A percentile compares a stretch with the other conserved stretches of the same genome.
phyloP scores from a whole-genome alignment of 192 early-diverging fungal species.

The Tieghemiomyces parasiticus region DNA sequence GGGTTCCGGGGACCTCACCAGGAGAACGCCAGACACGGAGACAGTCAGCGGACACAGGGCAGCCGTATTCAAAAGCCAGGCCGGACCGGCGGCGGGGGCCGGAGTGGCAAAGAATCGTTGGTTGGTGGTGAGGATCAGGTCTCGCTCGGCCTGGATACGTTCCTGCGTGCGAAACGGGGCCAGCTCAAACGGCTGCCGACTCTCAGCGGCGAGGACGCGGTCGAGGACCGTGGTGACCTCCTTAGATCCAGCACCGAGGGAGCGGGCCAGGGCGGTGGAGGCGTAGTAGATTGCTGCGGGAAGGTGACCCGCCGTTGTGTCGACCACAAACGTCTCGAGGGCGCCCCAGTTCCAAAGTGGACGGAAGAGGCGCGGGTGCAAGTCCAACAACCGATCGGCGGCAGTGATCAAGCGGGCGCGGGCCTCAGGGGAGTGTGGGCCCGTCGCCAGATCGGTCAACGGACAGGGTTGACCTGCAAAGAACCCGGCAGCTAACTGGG shows the following conservation, averaged over 20 bases:
- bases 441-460: neutral
- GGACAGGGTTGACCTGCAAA: constrained; percentile 2
- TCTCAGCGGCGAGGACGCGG: neutral
- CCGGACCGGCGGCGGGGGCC: constrained; percentile 9
- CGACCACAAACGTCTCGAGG: neutral
- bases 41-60: constrained; percentile 36
- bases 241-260: neutral
- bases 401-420: neutral
- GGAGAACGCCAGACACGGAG: constrained; percentile 52
- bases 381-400: constrained; percentile 2
- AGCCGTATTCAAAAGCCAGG: too few relatives aligned
- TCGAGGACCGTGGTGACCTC: neutral
- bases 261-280: neutral
- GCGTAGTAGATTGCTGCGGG: too few relatives aligned
- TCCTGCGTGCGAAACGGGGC: constrained; percentile 32
- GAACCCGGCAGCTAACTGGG: neutral
- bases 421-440: neutral
- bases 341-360: neutral
- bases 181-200: neutral
- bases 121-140: constrained; percentile 20
- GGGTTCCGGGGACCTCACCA: constrained; percentile 22
- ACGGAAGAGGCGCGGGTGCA: neutral
- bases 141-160: constrained; percentile 22
- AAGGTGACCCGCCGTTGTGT: neutral
- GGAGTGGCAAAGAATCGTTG: constrained; percentile 17